Conservation (phyloP, 139 green algal species). For the Coelastrella sp. region DNA sequence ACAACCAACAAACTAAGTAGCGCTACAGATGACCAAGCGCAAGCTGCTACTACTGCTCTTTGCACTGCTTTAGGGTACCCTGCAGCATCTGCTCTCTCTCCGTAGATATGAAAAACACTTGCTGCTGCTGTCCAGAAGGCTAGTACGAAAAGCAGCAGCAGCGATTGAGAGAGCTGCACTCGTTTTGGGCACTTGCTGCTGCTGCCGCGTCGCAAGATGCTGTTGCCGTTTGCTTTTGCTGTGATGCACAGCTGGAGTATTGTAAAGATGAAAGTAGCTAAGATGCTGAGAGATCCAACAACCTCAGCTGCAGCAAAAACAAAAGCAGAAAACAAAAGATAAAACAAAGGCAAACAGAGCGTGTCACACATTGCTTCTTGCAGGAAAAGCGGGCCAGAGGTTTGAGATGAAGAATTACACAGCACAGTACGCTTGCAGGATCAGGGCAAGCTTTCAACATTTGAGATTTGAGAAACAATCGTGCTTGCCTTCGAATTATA, state of each 20-base stretch:
- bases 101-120: not conserved
- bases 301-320: not conserved
- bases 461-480: too few species aligned
- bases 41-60: not conserved
- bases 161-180: not conserved
- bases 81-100: not conserved
- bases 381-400: not conserved
- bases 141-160: not conserved
- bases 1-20: not conserved
- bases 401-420: not conserved
- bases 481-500: too few species aligned
- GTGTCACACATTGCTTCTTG: not conserved
- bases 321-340: too few species aligned
- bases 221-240: not conserved
- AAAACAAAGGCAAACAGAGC: not conserved
- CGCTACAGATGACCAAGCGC: not conserved
- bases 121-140: not conserved
- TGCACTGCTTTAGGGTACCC: not conserved
- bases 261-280: not conserved
- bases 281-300: not conserved
- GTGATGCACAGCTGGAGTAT: conserved; percentile 5
- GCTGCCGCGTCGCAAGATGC: not conserved
- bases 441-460: too few species aligned
- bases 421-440: not conserved
- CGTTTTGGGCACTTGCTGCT: not conserved